A percentile compares a stretch with the other conserved stretches of the same genome.
Conservation (phyloP, 371 early-diverging fungal genomes). For the Mucor indicus region DNA sequence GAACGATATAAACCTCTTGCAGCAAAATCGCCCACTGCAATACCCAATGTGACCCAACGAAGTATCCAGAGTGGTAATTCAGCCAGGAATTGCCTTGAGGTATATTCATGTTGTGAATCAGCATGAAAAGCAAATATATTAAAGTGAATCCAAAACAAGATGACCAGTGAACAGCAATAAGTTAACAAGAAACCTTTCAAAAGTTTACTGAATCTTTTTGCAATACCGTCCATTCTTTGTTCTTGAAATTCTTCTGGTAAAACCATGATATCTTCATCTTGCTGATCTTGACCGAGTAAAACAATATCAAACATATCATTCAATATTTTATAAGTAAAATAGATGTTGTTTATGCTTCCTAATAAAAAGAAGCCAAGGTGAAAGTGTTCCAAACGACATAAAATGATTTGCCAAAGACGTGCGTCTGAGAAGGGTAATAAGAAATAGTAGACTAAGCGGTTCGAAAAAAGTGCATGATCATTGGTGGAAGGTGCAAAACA, state of each 20-base stretch:
- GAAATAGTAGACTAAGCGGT: slow-evolving; percentile 29
- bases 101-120: slow-evolving; percentile 21
- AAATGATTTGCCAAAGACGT: slow-evolving; percentile 46
- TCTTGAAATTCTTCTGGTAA: slow-evolving; percentile 1
- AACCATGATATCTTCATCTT: slow-evolving; percentile 5
- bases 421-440: slow-evolving; percentile 54
- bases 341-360: slow-evolving; percentile 56
- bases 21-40: slow-evolving; percentile 54
- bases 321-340: slow-evolving; percentile 52
- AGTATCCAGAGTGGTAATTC: slow-evolving; percentile 61
- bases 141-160: slow-evolving; percentile 63
- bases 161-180: slow-evolving; percentile 46
- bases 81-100: slow-evolving; percentile 45
- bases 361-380: slow-evolving; percentile 63
- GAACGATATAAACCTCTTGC: slow-evolving; percentile 33
- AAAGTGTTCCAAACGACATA: slow-evolving; percentile 56
- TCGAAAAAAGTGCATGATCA: slow-evolving; percentile 33
- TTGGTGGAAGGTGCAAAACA: slow-evolving; percentile 17
- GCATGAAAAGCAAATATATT: slow-evolving; percentile 59
- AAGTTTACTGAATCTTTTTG: slow-evolving; percentile 15
- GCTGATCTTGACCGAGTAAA: slow-evolving; percentile 22
- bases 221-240: slow-evolving; percentile 7
- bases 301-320: slow-evolving; percentile 61
- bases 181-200: slow-evolving; percentile 30
- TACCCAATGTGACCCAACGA: slow-evolving; percentile 59